Evolutionary conservation across 257 asterid species (phyloP).

Genomic region (Forsythia viridissima): DNA sequence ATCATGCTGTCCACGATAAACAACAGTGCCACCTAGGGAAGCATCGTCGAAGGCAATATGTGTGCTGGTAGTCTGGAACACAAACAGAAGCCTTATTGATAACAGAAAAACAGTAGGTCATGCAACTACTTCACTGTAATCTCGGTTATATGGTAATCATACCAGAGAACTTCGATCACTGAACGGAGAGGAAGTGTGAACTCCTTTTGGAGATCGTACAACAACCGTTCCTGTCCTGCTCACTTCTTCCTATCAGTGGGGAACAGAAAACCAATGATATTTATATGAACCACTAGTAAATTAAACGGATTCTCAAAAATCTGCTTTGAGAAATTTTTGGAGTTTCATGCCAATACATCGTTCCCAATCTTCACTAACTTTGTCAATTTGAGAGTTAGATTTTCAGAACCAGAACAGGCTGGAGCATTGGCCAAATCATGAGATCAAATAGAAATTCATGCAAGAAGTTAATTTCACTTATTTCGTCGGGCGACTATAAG

Average conservation of each 20-base stretch:
- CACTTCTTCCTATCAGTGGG: constrained; percentile 66
- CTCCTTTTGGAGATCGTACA: constrained; percentile 69
- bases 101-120: constrained; percentile 23
- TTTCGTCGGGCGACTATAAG: too few relatives aligned
- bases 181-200: constrained; percentile 52
- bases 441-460: too few relatives aligned
- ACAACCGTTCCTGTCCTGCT: constrained; percentile 90
- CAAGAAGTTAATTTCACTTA: too few relatives aligned
- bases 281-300: too few relatives aligned
- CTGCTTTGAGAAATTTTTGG: not conserved
- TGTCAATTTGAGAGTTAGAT: not conserved
- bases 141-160: constrained; percentile 25
- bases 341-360: not conserved
- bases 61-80: constrained; percentile 73
- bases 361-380: not conserved
- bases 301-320: too few relatives aligned
- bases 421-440: constrained; percentile 16
- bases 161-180: constrained; percentile 68
- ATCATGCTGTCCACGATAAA: constrained; percentile 85
- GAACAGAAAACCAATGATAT: constrained; percentile 19
- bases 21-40: constrained; percentile 85
- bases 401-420: not conserved
- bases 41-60: constrained; percentile 69
- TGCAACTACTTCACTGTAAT: not conserved
- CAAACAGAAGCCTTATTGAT: constrained; percentile 29